Base-by-base conservation (phyloP, 176 grass and related monocot species). In the Cenchrus fungigraminus region DNA sequence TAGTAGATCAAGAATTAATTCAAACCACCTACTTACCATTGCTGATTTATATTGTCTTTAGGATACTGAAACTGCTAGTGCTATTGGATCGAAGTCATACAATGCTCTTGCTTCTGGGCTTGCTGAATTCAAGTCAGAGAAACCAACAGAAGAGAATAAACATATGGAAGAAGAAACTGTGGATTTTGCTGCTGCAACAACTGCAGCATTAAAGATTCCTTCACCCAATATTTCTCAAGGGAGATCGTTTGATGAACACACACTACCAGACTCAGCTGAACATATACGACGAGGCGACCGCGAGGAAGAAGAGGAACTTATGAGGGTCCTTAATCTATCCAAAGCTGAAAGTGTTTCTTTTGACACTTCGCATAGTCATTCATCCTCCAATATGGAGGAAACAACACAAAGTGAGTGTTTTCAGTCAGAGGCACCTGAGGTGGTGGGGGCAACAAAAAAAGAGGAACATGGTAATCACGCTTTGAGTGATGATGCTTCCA, bases 301-400 rank as follows among this genome's bases (percentile, higher is more conserved):
- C 25, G 86, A 99, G 80, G 97, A 99, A 89, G 92, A 92, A 86
- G 97, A 97, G 73, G 97, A 99, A 88, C 84, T 99, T 31, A 88
- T 70, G 81, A 87, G 94, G 74, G 89, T 77, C 60, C 91, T 99
- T 82, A 89, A 78, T 92, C 80, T 99, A 68, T 99, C 97, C 46
- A 99, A 85, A 90, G 56, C 59, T 86, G 92, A 94, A 78, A 73
- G 29, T 67, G 16, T 77, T 72, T 67, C 86, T 25, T 78, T 92
- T 68, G 77, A 65, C 68, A 12, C 63, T 86, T 76, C 56, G n/a
- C 70, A 51, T 28, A 59, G 6, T 67, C 57, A 74, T 86, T 84
- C 80, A 76, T 83, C 68, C 43, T 74, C 81, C 56, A 86, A 83
- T 81, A 65, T 82, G 66, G 86, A 71, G 73, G 90, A 80, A 82